Evolutionary conservation across 768 basidiomycete genomes (phyloP).

Genomic region (Tulasnella sp.): DNA sequence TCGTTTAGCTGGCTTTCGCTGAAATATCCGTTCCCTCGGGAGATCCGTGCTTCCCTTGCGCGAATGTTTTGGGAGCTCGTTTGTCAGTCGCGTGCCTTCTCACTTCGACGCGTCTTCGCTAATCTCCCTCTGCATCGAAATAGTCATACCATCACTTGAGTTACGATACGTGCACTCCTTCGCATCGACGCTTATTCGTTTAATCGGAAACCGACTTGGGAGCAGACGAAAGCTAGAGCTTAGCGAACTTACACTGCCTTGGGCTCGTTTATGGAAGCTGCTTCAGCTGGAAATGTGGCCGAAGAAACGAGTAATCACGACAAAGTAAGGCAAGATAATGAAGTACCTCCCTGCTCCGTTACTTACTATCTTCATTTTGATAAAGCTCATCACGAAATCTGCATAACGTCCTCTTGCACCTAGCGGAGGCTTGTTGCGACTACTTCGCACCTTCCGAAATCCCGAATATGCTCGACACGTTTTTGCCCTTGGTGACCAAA

Average conservation of each 20-base stretch:
- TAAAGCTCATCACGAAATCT: slow-evolving; percentile 36
- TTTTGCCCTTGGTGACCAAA: slow-evolving; percentile 59
- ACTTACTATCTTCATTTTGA: not conserved
- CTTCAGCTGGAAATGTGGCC: slow-evolving; percentile 67
- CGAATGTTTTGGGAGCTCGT: slow-evolving; percentile 70
- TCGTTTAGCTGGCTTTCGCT: slow-evolving; percentile 59
- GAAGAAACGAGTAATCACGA: slow-evolving; percentile 35
- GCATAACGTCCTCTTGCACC: slow-evolving; percentile 58
- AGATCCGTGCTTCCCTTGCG: slow-evolving; percentile 60
- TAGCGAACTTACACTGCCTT: slow-evolving; percentile 55
- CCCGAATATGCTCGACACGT: slow-evolving; percentile 54
- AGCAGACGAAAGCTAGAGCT: slow-evolving; percentile 53
- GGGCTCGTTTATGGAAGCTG: slow-evolving; percentile 65
- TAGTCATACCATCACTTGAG: slow-evolving; percentile 59
- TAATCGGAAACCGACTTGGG: slow-evolving; percentile 56
- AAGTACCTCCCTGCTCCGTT: not conserved
- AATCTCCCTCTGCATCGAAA: not conserved
- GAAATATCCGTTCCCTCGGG: slow-evolving; percentile 63
- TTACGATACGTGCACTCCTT: slow-evolving; percentile 58
- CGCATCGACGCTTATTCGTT: slow-evolving; percentile 66
- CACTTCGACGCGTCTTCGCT: not conserved
- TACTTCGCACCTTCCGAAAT: slow-evolving; percentile 59
- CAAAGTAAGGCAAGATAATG: not conserved
- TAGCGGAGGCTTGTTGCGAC: slow-evolving; percentile 60
- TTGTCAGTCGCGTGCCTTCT: slow-evolving; percentile 15